phyloP scores from a whole-genome alignment of 345 rosid genomes.

The Dovyalis caffra region DNA sequence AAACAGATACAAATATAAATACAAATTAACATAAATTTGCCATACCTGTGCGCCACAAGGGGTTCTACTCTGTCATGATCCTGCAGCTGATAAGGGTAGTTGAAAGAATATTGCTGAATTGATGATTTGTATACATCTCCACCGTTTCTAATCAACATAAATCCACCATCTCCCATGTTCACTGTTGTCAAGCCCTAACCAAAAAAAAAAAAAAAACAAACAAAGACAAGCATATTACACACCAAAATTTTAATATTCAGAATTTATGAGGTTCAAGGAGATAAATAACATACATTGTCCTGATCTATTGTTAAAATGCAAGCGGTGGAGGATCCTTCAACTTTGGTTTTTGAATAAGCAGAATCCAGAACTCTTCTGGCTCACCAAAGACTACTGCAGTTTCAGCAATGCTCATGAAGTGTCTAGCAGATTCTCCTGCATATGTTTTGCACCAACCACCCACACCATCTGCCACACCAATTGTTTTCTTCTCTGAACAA shows the following conservation, averaged over 20 bases:
- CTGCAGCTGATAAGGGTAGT: slow-evolving; percentile 12
- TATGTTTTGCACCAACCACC: slow-evolving; percentile 2
- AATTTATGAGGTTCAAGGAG: no score
- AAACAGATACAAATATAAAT: no score
- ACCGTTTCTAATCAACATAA: slow-evolving; percentile 8
- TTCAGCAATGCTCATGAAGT: slow-evolving; percentile 16
- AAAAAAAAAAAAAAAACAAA: not conserved
- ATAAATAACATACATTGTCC: not conserved
- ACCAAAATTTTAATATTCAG: no score
- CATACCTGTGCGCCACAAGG: slow-evolving; percentile 1
- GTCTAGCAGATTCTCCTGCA: slow-evolving; percentile 15
- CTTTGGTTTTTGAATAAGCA: slow-evolving; percentile 11
- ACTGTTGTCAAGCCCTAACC: not conserved
- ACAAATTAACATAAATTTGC: not conserved
- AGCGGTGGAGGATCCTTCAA: slow-evolving; percentile 9
- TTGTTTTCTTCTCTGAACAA: slow-evolving; percentile 15
- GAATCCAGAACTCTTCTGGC: not conserved
- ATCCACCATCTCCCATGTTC: slow-evolving; percentile 19
- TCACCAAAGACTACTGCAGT: not conserved
- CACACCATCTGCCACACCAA: slow-evolving; percentile 25
- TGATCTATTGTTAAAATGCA: slow-evolving; percentile 4
- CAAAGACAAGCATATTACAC: not conserved
- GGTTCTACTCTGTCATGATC: not conserved
- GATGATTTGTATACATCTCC: not conserved
- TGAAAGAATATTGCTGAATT: slow-evolving; percentile 7